These are phyloP conservation scores for Pythium coloratum DNA, from an alignment of 352 stramenopile genomes.

Conservation along the genomic window DNA sequence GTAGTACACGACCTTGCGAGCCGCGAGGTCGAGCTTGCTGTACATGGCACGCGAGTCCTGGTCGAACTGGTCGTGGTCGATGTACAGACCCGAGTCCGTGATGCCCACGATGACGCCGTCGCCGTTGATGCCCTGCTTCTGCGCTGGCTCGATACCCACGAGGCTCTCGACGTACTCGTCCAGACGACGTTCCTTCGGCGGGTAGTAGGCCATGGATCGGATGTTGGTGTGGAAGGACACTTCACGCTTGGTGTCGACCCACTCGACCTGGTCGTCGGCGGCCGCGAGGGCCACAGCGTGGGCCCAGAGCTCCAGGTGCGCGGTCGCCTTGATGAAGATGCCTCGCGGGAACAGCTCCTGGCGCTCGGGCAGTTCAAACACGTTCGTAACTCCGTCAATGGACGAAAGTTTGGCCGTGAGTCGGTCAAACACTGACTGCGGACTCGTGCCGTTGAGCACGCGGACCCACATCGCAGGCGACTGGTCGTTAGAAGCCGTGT, in stretches of 20 bases:
- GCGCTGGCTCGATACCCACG: constrained; percentile 61
- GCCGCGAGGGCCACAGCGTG: constrained; percentile 53
- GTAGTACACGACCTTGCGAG: constrained; percentile 80
- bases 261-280: constrained; percentile 56
- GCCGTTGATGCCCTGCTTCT: constrained; percentile 60
- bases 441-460: constrained; percentile 42
- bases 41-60: constrained; percentile 59
- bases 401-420: constrained; percentile 41
- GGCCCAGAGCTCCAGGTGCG: constrained; percentile 58
- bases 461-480: constrained; percentile 63
- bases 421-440: constrained; percentile 29
- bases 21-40: constrained; percentile 34
- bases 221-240: constrained; percentile 35
- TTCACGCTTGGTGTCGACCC: constrained; percentile 49
- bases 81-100: constrained; percentile 79
- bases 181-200: constrained; percentile 37
- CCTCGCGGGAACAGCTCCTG: constrained; percentile 31
- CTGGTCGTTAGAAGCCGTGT: constrained; percentile 26
- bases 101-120: constrained; percentile 79
- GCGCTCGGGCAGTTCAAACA: constrained; percentile 43
- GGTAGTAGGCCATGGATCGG: neutral
- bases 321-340: constrained; percentile 51
- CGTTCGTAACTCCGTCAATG: constrained; percentile 59
- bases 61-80: constrained; percentile 84
- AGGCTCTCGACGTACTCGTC: constrained; percentile 63